Base-by-base conservation (phyloP, 2,329 filamentous ascomycete genomes). In the Triangularia verruculosa region DNA sequence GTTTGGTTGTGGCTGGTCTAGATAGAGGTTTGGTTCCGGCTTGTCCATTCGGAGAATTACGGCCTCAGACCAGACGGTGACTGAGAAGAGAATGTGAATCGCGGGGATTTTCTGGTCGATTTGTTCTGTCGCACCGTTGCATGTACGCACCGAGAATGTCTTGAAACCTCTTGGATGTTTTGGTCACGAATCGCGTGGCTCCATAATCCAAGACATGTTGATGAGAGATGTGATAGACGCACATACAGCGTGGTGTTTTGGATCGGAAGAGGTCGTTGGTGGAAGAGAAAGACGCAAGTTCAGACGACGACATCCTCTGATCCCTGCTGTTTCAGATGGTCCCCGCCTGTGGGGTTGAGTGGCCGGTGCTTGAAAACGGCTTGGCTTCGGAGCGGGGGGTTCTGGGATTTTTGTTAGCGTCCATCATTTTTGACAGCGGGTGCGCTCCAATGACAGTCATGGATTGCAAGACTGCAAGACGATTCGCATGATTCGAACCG, bases 11-110 rank as follows among this genome's bases (percentile, higher is more conserved):
- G 39, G 39, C 39, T 47, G 39, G n/a, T 7, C 39, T 17, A 47
- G n/a, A 54, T 8, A 5, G 22, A 52, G n/a, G 25, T 52, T 27
- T 52, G 56, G 56, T 58, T 58, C 34, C 34, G 56, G 56, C 34
- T 58, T 22, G 39, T 52, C 54, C n/a, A 28, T 13, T 59, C 57
- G 57, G 57, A 59, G 57, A 59, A 59, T 59, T 59, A 47, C 9
- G 39, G n/a, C n/a, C 13, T 47, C n/a, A n/a, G n/a, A n/a, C n/a
- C n/a, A n/a, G n/a, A n/a, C n/a, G n/a, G n/a, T n/a, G n/a, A n/a
- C n/a, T n/a, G 39, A 8, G 5, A 47, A 39, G 34, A 39, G 34
- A 39, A 13, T 20, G 34, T 43, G 34, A 43, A 43, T 43, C 34
- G 34, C 34, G 34, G 34, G 34, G 34, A 32, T 43, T 43, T 43